Evolutionary conservation across 2,329 filamentous ascomycete genomes (phyloP).

Genomic region (Clonostachys rhizophaga): DNA sequence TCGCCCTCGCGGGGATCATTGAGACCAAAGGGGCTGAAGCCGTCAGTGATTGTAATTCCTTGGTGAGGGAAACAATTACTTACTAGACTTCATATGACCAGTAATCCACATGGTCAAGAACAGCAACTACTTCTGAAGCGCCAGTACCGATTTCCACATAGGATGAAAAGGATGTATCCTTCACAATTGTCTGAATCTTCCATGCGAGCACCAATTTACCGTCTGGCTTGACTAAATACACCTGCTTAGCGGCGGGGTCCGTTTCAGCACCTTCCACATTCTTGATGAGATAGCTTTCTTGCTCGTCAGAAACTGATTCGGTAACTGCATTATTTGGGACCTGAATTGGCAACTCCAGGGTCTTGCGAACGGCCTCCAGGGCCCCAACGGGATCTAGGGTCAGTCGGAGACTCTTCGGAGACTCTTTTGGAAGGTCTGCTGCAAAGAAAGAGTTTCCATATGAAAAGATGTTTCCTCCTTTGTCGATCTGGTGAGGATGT

Average conservation of each 20-base stretch:
- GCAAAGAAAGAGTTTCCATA: constrained; percentile 36
- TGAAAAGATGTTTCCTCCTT: constrained; percentile 47
- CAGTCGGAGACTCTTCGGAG: constrained; percentile 19
- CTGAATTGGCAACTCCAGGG: constrained; percentile 10
- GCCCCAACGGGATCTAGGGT: constrained; percentile 31
- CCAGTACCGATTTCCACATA: constrained; percentile 42
- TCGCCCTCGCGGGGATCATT: neutral
- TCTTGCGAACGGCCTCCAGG: constrained; percentile 20
- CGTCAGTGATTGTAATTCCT: neutral
- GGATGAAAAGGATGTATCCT: constrained; percentile 45
- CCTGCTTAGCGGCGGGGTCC: constrained; percentile 43
- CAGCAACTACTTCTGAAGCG: constrained; percentile 38
- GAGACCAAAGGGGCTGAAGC: neutral
- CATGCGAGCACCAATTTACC: constrained; percentile 39
- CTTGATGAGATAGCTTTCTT: constrained; percentile 25
- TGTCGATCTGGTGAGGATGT: constrained; percentile 26
- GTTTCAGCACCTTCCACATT: constrained; percentile 36
- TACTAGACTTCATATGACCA: constrained; percentile 47
- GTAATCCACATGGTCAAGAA: constrained; percentile 43
- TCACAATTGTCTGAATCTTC: constrained; percentile 47
- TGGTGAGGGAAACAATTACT: constrained; percentile 28
- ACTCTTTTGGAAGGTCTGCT: constrained; percentile 16
- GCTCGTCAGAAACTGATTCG: constrained; percentile 2
- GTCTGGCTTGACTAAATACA: constrained; percentile 42
- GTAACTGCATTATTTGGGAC: neutral